Conservation (phyloP, 2,329 filamentous ascomycete genomes). For the Zasmidium cellare region DNA sequence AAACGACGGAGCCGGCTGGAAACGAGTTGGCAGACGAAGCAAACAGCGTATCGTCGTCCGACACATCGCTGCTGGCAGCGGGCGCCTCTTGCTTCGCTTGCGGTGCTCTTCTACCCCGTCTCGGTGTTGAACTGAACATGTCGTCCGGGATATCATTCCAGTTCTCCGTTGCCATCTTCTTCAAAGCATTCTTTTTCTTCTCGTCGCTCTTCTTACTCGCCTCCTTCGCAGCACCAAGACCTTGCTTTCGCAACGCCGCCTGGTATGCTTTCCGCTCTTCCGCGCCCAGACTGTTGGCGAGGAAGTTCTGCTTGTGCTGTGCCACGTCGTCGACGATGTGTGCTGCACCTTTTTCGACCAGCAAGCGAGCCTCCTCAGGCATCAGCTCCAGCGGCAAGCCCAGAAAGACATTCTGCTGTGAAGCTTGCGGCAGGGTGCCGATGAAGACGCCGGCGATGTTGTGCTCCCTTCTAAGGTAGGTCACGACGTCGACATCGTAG, state of each 20-base stretch:
- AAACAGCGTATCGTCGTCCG: constrained; percentile 31
- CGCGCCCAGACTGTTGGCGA: constrained; percentile 49
- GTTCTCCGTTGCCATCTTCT: constrained; percentile 37
- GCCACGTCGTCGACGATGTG: constrained; percentile 78
- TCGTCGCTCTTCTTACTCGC: constrained; percentile 51
- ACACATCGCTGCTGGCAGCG: constrained; percentile 13
- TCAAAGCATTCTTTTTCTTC: constrained; percentile 51
- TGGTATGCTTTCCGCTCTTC: constrained; percentile 64
- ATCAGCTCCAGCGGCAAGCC: constrained; percentile 86
- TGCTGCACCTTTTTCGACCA: constrained; percentile 74
- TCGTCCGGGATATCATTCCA: constrained; percentile 39
- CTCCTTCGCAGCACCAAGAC: constrained; percentile 51
- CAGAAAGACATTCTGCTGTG: constrained; percentile 92
- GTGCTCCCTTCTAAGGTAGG: constrained; percentile 74
- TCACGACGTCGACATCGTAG: constrained; percentile 81
- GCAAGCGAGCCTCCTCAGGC: constrained; percentile 80
- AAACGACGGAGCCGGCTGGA: constrained; percentile 13
- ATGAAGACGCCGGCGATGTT: constrained; percentile 83
- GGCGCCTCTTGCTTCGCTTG: constrained; percentile 15
- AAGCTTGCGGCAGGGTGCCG: constrained; percentile 86
- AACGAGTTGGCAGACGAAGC: constrained; percentile 24
- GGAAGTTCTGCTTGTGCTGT: constrained; percentile 67
- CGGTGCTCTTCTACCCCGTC: constrained; percentile 17
- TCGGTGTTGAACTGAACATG: constrained; percentile 27
- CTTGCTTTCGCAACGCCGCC: constrained; percentile 54